Base-by-base conservation (phyloP, 768 basidiomycete species). In the Kondoa malvinella region DNA sequence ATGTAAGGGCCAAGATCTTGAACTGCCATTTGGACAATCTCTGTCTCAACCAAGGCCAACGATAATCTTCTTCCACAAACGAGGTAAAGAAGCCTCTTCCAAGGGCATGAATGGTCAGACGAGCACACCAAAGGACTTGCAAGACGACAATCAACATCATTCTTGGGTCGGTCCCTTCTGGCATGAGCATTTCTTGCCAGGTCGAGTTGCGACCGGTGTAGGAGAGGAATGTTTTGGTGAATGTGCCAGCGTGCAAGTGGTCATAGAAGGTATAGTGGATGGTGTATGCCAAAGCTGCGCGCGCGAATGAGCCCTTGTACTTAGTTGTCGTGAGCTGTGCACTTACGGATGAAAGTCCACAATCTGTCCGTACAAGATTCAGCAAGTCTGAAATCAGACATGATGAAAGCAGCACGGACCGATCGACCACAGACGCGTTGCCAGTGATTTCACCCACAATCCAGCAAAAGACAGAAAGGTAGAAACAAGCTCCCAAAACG, bases 91-190 rank as follows among this genome's bases (percentile, higher is more conserved):
- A 79, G 1, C 89, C 94, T 64, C 94, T 82, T 34, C 90, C 81
- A 76, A 85, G 85, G 0, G 90, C 87, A 75, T 96, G 90, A 73
- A 88, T 89, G 4, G 82, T 83, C 62, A 94, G 77, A 57, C 89
- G 80, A 25, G 59, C 61, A 15, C 68, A 75, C 74, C 76, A 79
- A 16, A 73, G 66, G 34, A 73, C 33, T 70, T 75, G 62, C 26
- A 68, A 69, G 27, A 65, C 70, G n/a, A 75, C 68, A 33, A 75
- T 69, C 68, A 75, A 69, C 25, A 74, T 65, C 71, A 75, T 74
- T 31, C 74, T 68, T 17, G 62, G 68, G 66, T 74, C 72, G 26
- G 66, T 65, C 14, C 69, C 69, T 25, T 31, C 40, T 17, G 69
- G 69, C 2, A 69, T 65, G 29, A 67, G 27, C 21, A 32, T 30